Evolutionary conservation across 164 flowering plant species (phyloP).

Genomic region (Aristolochia fimbriata): DNA sequence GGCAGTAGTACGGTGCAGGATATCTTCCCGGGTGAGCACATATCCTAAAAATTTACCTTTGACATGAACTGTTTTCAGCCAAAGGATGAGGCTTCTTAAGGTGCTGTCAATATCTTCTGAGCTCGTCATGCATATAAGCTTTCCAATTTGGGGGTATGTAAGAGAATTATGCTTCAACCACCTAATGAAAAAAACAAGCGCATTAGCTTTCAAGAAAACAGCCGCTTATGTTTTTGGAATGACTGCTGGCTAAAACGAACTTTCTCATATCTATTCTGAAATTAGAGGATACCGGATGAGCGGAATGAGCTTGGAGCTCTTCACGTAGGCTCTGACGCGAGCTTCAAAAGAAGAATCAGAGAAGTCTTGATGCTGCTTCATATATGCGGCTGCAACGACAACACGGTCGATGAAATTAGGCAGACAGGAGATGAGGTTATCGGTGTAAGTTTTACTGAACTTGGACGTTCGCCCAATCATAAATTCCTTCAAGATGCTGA

Average conservation of each 20-base stretch:
- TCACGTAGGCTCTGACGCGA: conserved; percentile 47
- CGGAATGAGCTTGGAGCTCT: conserved; percentile 55
- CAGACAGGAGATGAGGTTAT: conserved; percentile 38
- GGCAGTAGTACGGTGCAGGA: conserved; percentile 38
- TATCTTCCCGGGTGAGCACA: conserved; percentile 44
- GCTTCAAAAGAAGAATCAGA: conserved; percentile 41
- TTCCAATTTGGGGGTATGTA: conserved; percentile 74
- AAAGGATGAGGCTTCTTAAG: conserved; percentile 36
- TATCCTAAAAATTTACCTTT: conserved; percentile 57
- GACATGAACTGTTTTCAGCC: conserved; percentile 73
- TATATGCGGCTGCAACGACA: conserved; percentile 66
- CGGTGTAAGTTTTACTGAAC: conserved; percentile 66
- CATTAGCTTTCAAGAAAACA: background rate
- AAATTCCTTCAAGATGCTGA: conserved; percentile 48
- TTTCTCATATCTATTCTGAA: too few relatives aligned
- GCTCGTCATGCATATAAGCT: conserved; percentile 53
- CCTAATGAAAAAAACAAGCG: conserved; percentile 24
- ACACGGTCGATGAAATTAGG: conserved; percentile 56
- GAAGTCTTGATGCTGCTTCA: conserved; percentile 58
- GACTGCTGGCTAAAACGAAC: background rate
- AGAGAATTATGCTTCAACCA: conserved; percentile 90
- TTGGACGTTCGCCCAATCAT: conserved; percentile 61
- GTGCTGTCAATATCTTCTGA: conserved; percentile 36
- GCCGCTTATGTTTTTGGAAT: background rate
- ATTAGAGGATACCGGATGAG: conserved; percentile 47